A percentile compares a stretch with the other conserved stretches of the same genome.
Conservation (phyloP, 495 filamentous ascomycete species). For the Cryomyces minteri region DNA sequence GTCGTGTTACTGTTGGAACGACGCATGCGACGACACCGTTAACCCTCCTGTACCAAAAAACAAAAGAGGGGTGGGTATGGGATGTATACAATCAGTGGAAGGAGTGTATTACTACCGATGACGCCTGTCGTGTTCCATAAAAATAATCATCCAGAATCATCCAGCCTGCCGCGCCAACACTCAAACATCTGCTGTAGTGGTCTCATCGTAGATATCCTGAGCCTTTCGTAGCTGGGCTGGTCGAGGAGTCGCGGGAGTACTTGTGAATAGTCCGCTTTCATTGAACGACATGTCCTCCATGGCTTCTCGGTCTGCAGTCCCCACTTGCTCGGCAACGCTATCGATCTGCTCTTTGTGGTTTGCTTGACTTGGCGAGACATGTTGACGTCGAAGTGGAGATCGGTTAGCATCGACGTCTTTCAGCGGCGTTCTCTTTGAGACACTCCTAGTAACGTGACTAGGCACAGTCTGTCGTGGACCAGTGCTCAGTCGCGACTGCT, state of each 20-base stretch:
- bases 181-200: not conserved
- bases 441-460: not conserved
- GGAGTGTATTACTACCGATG: too few species aligned
- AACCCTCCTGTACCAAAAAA: too few species aligned
- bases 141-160: too few species aligned
- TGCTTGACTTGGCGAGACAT: not conserved
- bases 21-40: too few species aligned
- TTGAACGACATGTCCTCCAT: not conserved
- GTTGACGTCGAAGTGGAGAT: not conserved
- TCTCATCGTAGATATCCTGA: not conserved
- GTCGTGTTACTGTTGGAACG: too few species aligned
- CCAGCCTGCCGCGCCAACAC: too few species aligned
- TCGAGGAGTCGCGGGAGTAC: not conserved
- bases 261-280: not conserved
- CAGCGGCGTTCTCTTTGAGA: slow-evolving; percentile 5
- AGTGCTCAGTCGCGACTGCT: not conserved
- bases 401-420: slow-evolving; percentile 1
- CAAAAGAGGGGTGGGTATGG: too few species aligned
- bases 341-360: not conserved
- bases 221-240: too few species aligned
- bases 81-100: too few species aligned
- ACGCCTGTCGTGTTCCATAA: too few species aligned
- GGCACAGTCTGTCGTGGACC: not conserved
- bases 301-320: not conserved
- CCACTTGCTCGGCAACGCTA: not conserved